These are phyloP conservation scores for Iberis pinnata DNA, from an alignment of 345 rosid species.

Conservation along the genomic window DNA sequence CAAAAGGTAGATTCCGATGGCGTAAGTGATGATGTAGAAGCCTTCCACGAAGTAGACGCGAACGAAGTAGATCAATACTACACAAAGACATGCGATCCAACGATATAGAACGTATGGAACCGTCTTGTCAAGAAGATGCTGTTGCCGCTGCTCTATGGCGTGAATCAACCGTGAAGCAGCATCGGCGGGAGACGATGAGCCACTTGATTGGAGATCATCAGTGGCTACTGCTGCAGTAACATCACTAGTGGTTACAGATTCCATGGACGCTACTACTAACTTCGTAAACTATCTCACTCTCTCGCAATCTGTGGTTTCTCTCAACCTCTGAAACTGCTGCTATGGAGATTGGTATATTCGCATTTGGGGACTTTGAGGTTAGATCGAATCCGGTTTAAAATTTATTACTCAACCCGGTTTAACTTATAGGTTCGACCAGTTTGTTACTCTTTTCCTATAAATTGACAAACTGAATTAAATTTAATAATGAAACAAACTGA, in stretches of 20 bases:
- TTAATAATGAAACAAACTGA: too few species aligned
- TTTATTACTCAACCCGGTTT: too few species aligned
- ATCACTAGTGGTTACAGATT: conserved; percentile 35
- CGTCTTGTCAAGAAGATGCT: conserved; percentile 64
- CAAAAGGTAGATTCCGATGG: conserved; percentile 76
- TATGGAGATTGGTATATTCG: conserved; percentile 23
- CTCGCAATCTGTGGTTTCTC: conserved; percentile 3
- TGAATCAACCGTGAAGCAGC: conserved; percentile 38
- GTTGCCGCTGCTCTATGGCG: conserved; percentile 47
- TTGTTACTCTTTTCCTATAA: too few species aligned
- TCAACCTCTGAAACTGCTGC: conserved; percentile 16
- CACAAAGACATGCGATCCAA: conserved; percentile 55
- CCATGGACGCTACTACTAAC: conserved; percentile 12
- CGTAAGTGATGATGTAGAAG: conserved; percentile 85
- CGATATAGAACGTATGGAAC: conserved; percentile 53
- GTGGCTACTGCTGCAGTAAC: conserved; percentile 25
- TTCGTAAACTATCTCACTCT: background rate
- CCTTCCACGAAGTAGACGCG: conserved; percentile 84
- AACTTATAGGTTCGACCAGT: too few species aligned
- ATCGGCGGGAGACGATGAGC: conserved; percentile 42
- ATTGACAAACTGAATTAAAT: too few species aligned
- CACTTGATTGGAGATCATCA: conserved; percentile 29
- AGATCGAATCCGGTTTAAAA: conserved; percentile 14
- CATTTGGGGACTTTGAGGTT: background rate
- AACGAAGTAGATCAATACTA: conserved; percentile 47